Evolutionary conservation across 164 flowering plant genomes (phyloP).

Genomic region (Taxillus chinensis): DNA sequence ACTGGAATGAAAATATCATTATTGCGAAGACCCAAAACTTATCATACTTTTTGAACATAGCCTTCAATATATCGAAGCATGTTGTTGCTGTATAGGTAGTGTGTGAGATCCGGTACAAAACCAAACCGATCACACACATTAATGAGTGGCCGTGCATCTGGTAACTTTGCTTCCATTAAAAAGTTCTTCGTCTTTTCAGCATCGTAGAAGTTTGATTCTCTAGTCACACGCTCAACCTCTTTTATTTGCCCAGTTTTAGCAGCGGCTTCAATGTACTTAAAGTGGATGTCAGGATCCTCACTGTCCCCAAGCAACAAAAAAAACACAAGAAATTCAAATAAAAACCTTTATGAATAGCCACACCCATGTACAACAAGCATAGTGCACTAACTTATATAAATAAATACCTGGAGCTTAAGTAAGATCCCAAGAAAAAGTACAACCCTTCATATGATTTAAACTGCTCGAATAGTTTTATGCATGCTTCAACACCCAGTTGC

Average conservation of each 20-base stretch:
- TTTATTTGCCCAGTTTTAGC: conserved; percentile 99
- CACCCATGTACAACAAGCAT: no score
- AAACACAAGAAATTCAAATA: conserved; percentile 6
- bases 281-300: conserved; percentile 99
- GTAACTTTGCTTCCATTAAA: conserved; percentile 97
- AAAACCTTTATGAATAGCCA: background rate
- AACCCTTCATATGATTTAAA: conserved; percentile 97
- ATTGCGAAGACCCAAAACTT: no score
- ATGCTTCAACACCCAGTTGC: conserved; percentile 90
- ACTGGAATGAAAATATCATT: no score
- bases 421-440: conserved; percentile 95
- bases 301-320: conserved; percentile 24
- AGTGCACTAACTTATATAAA: no score
- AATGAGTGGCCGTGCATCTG: conserved; percentile 95
- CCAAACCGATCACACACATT: conserved; percentile 99
- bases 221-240: conserved; percentile 96
- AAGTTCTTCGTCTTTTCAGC: conserved; percentile 97
- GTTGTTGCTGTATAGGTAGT: conserved; percentile 83
- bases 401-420: conserved; percentile 83
- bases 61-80: conserved; percentile 99
- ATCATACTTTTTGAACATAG: conserved; percentile 86
- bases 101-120: conserved; percentile 97
- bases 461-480: conserved; percentile 95
- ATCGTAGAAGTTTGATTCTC: conserved; percentile 96
- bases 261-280: conserved; percentile 97